These are phyloP conservation scores for Zychaea mexicana DNA, from an alignment of 371 early-diverging fungal genomes.

Conservation along the genomic window DNA sequence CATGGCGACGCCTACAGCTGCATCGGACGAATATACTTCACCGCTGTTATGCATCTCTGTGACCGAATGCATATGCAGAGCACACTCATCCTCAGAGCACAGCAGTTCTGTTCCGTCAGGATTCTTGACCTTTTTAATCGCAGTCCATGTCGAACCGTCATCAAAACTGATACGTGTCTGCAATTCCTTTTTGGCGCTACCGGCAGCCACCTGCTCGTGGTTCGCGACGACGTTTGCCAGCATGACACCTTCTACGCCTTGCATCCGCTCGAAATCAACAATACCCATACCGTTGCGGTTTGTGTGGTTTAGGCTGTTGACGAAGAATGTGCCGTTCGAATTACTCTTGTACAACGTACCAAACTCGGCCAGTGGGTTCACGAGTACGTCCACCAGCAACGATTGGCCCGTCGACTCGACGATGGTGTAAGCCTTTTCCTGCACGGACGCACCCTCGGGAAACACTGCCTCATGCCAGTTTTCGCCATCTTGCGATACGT, in stretches of 20 bases:
- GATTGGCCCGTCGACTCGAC: slow-evolving; percentile 72
- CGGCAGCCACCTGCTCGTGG: slow-evolving; percentile 55
- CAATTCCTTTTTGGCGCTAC: slow-evolving; percentile 59
- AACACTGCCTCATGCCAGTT: slow-evolving; percentile 68
- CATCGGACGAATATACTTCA: slow-evolving; percentile 68
- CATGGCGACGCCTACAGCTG: slow-evolving; percentile 85
- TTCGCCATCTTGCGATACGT: slow-evolving; percentile 61
- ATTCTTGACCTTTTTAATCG: slow-evolving; percentile 47
- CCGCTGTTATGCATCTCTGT: slow-evolving; percentile 69
- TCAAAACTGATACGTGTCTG: slow-evolving; percentile 88
- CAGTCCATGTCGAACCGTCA: slow-evolving; percentile 81
- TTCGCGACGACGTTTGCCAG: slow-evolving; percentile 84
- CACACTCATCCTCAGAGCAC: slow-evolving; percentile 59
- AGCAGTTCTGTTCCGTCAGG: slow-evolving; percentile 32
- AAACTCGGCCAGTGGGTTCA: slow-evolving; percentile 34
- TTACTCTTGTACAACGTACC: slow-evolving; percentile 86
- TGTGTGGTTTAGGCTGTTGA: slow-evolving; percentile 73
- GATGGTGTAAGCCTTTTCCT: slow-evolving; percentile 72
- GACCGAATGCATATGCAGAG: slow-evolving; percentile 88
- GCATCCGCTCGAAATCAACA: slow-evolving; percentile 91
- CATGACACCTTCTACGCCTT: slow-evolving; percentile 82
- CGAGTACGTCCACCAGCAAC: slow-evolving; percentile 68
- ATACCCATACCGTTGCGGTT: slow-evolving; percentile 74
- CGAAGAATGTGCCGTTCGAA: slow-evolving; percentile 89
- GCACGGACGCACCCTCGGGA: slow-evolving; percentile 49